A percentile compares a stretch with the other conserved stretches of the same genome.
These are phyloP conservation scores for Xylaria bambusicola DNA, from an alignment of 495 filamentous ascomycete species.

Conservation along the genomic window DNA sequence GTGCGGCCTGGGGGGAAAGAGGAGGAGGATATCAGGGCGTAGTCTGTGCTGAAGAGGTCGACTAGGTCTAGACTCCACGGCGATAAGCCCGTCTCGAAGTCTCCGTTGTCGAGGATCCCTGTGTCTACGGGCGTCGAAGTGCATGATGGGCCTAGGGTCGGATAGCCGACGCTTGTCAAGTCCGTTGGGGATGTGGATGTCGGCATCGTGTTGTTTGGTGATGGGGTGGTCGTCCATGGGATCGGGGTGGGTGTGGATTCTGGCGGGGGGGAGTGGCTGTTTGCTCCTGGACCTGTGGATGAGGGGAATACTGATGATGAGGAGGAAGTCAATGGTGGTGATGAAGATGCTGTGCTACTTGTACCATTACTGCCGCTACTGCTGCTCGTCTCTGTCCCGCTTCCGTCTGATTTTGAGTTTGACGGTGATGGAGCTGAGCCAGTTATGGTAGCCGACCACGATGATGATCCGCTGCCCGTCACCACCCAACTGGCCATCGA, in stretches of 20 bases:
- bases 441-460: neutral
- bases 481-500: neutral
- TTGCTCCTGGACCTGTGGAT: neutral
- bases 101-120: constrained; percentile 27
- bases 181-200: neutral
- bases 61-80: constrained; percentile 35
- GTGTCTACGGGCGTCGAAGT: constrained; percentile 9
- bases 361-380: neutral
- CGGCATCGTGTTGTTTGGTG: neutral
- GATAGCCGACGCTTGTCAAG: neutral
- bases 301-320: neutral
- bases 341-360: constrained; percentile 2
- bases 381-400: neutral
- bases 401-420: neutral
- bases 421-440: neutral
- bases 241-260: neutral
- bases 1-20: no score
- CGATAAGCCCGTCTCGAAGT: constrained; percentile 31
- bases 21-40: constrained; percentile 14
- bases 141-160: neutral
- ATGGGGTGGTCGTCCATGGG: neutral
- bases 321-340: neutral
- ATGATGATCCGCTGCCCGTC: neutral
- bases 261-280: neutral
- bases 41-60: constrained; percentile 31